These are phyloP conservation scores for Rhododendron molle DNA, from an alignment of 148 eudicot species.

Conservation along the genomic window DNA sequence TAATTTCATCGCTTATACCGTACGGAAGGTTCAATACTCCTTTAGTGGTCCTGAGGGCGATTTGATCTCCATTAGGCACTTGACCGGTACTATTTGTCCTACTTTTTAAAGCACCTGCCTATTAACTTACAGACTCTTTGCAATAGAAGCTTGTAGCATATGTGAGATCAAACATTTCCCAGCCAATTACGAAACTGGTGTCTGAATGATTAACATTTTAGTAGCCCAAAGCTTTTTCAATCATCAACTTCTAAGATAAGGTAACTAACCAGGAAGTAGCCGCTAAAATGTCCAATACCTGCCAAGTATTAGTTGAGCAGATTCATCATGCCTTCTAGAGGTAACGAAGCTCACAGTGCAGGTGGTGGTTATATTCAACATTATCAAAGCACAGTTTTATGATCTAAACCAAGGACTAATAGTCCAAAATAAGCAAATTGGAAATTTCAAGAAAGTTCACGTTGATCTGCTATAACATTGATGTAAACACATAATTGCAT, in stretches of 20 bases:
- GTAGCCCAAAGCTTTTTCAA: no score
- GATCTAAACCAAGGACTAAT: neutral
- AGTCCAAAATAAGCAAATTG: neutral
- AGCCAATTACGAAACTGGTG: no score
- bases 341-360: neutral
- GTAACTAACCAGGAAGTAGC: neutral
- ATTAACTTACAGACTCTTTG: no score
- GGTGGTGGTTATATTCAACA: neutral
- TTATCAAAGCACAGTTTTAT: neutral
- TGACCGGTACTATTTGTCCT: no score
- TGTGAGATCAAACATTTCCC: no score
- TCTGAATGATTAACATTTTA: no score
- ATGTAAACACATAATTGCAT: neutral
- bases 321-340: neutral
- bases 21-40: no score
- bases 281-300: neutral
- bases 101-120: no score
- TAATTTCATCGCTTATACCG: no score
- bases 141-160: no score
- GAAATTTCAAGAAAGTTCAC: neutral
- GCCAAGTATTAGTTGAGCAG: neutral
- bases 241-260: neutral
- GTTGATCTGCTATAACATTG: neutral
- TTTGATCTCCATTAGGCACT: no score
- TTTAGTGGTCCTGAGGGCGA: no score